Conservation (phyloP, 306 rosid genomes). For the Lathyrus oleraceus region DNA sequence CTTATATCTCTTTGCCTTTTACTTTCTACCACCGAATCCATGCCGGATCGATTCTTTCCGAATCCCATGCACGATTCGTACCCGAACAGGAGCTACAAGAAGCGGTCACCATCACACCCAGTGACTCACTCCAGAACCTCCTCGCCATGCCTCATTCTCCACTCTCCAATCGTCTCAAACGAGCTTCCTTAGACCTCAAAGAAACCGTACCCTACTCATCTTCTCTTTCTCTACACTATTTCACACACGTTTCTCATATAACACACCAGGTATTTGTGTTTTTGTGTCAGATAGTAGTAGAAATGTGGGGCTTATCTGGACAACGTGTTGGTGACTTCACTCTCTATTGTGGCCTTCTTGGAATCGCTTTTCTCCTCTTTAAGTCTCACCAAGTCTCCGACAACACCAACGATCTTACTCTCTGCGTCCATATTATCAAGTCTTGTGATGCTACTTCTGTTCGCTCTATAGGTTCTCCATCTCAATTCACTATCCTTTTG, state of each 20-base stretch:
- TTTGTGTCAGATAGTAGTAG: slow-evolving; percentile 56
- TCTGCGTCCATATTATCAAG: slow-evolving; percentile 64
- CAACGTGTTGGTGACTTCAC: slow-evolving; percentile 54
- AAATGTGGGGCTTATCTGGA: slow-evolving; percentile 58
- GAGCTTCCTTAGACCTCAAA: slow-evolving; percentile 77
- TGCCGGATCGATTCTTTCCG: slow-evolving; percentile 70
- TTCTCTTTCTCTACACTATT: not conserved
- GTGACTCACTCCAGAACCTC: slow-evolving; percentile 50
- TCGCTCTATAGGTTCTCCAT: slow-evolving; percentile 47
- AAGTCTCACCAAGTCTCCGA: slow-evolving; percentile 52
- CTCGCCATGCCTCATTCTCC: slow-evolving; percentile 59
- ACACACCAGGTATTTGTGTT: slow-evolving; percentile 39
- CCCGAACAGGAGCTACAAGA: slow-evolving; percentile 45
- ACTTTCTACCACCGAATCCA: slow-evolving; percentile 15
- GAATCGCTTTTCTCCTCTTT: slow-evolving; percentile 68
- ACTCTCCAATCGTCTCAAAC: slow-evolving; percentile 64
- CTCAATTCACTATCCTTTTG: not conserved
- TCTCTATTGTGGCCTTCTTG: slow-evolving; percentile 72
- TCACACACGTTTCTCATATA: not conserved
- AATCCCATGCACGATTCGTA: slow-evolving; percentile 61
- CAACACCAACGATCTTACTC: slow-evolving; percentile 53
- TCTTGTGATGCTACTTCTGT: slow-evolving; percentile 68
- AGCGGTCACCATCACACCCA: slow-evolving; percentile 16
- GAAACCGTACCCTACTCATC: slow-evolving; percentile 47
- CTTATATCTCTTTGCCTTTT: not conserved